Percentiles rank a stretch among this genome's conserved stretches.
These are phyloP conservation scores for Aschersonia sp. DNA, from an alignment of 2,329 filamentous ascomycete genomes.

Conservation along the genomic window DNA sequence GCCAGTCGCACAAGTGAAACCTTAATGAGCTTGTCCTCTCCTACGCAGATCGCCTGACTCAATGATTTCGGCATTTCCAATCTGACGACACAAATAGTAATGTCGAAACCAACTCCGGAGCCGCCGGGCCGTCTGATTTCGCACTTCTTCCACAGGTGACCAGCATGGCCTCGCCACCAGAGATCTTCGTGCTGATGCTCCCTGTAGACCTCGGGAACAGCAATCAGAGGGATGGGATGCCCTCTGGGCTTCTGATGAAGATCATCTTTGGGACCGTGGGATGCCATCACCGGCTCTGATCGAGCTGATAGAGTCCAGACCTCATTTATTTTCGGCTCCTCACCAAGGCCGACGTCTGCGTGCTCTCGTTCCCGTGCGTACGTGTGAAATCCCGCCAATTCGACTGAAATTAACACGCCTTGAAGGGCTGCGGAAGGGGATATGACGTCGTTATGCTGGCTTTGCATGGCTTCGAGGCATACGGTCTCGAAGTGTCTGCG, in stretches of 20 bases:
- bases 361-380: constrained; percentile 2
- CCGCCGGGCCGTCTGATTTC: neutral
- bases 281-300: constrained; percentile 3
- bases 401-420: neutral
- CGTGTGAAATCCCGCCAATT: neutral
- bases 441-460: constrained; percentile 5
- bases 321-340: neutral
- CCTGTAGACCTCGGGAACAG: constrained; percentile 1
- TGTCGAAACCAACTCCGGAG: too few species aligned
- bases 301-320: constrained; percentile 1
- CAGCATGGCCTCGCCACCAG: neutral
- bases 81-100: too few species aligned
- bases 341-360: neutral
- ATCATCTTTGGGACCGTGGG: constrained; percentile 3
- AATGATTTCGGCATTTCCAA: too few species aligned
- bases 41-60: too few species aligned
- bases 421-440: constrained; percentile 2
- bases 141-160: neutral
- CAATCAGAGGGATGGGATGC: constrained; percentile 1
- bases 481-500: constrained; percentile 3
- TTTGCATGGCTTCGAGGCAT: constrained; percentile 3
- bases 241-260: constrained; percentile 3
- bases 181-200: neutral
- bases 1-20: too few species aligned
- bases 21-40: too few species aligned